Base-by-base conservation (phyloP, 2,329 filamentous ascomycete species). In the Trichoderma lentiforme region DNA sequence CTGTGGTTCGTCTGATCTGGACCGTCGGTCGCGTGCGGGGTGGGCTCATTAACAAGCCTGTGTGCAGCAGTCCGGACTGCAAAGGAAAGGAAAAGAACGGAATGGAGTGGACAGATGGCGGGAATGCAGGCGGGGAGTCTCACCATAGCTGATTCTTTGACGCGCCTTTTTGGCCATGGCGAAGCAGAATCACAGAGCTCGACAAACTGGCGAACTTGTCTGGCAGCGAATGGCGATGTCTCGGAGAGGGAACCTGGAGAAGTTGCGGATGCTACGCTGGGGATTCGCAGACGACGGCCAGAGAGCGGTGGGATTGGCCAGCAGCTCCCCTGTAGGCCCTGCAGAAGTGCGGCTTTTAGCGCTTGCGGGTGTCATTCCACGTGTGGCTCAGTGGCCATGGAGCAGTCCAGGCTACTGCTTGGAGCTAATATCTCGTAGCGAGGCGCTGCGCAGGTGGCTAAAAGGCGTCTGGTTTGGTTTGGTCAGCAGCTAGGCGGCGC, bases 141-240 rank as follows among this genome's bases (percentile, higher is more conserved):
- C 79, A 92, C 90, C 89, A 84, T 92, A 92, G 81, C 89, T 91
- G 82, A 92, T 90, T 82, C 89, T 88, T 82, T 92, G 90, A 80
- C 88, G 89, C 78, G 87, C 87, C 84, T 91, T 92, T 81, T 89
- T 90, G 79, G 89, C 89, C 89, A 91, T 91, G 79, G 73, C 78
- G 39, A 60, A 73, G 39, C 39, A 62, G n/a, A 43, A 65, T 14
- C 68, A 32, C 53, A 66, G 53, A 64, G 60, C 47, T 63, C 56
- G 51, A 60, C 47, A 53, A 60, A 58, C 58, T 36, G 58, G 34
- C 65, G 63, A 70, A 70, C 36, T 39, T 65, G 53, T n/a, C 68
- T 36, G 71, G 70, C 32, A 47, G 43, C 71, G 67, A 36, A 57
- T 65, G 71, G 56, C 64, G 62, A 69, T 71, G 51, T 47, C 64